Evolutionary conservation across 192 early-diverging fungal genomes (phyloP).

Genomic region (Coemansia sp.): DNA sequence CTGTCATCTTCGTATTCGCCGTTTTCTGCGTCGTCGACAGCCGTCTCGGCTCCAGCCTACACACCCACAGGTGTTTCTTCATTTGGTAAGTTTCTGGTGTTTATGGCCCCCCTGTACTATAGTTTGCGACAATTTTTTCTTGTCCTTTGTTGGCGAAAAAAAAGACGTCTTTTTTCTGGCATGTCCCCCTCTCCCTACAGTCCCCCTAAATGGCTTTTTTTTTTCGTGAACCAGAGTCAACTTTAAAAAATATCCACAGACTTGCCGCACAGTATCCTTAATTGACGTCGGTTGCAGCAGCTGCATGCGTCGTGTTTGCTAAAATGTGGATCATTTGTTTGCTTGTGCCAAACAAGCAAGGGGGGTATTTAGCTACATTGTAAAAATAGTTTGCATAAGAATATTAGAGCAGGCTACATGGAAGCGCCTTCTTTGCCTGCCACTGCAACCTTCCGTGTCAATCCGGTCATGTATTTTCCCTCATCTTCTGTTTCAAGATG

Average conservation of each 20-base stretch:
- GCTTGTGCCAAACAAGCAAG: not conserved
- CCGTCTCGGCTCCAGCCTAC: conserved; percentile 19
- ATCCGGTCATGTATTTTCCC: too few species aligned
- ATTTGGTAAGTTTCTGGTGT: conserved; percentile 37
- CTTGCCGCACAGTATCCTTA: conserved; percentile 2
- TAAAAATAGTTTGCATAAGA: not conserved
- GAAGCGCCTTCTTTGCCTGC: not conserved
- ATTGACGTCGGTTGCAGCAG: not conserved
- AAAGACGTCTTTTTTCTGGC: too few species aligned
- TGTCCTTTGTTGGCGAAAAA: not conserved
- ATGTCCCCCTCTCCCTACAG: not conserved
- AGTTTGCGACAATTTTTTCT: not conserved
- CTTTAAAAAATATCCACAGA: conserved; percentile 1
- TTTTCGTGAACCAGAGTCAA: not conserved
- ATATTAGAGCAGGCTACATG: too few species aligned
- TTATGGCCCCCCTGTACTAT: not conserved
- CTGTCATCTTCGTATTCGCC: conserved; percentile 29
- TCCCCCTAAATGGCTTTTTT: conserved; percentile 1
- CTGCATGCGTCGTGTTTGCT: not conserved
- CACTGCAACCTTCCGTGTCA: too few species aligned
- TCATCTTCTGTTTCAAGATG: too few species aligned
- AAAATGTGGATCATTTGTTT: not conserved
- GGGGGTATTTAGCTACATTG: not conserved
- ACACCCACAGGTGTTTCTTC: conserved; percentile 16
- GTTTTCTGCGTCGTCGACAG: conserved; percentile 14